These are phyloP conservation scores for Blastobotrys attinorum DNA, from an alignment of 805 yeast species.

Conservation along the genomic window DNA sequence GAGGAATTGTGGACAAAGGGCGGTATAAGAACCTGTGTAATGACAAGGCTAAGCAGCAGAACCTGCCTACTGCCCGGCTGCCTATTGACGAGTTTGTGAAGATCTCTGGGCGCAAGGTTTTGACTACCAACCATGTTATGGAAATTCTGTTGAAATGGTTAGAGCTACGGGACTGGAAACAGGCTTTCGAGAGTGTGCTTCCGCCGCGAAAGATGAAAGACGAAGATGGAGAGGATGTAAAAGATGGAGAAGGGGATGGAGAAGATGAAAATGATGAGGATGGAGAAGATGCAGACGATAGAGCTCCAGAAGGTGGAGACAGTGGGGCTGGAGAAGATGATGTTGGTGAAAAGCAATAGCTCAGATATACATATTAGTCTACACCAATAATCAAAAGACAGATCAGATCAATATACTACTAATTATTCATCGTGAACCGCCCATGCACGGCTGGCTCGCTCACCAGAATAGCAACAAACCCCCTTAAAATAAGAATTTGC, in stretches of 20 bases:
- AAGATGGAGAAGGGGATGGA: too few species aligned
- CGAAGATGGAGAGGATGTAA: constrained; percentile 13
- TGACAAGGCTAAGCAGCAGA: constrained; percentile 68
- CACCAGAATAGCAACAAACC: too few species aligned
- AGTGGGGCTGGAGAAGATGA: not conserved
- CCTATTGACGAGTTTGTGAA: constrained; percentile 84
- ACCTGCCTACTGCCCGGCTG: constrained; percentile 63
- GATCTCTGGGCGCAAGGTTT: constrained; percentile 76
- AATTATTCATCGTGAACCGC: not conserved
- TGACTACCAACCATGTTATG: constrained; percentile 93
- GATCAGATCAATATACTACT: not conserved
- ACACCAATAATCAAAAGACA: not conserved
- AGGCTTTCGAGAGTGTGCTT: constrained; percentile 76
- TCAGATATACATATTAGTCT: not conserved
- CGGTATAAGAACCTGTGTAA: constrained; percentile 75
- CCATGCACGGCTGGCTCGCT: too few species aligned
- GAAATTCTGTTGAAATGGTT: constrained; percentile 77
- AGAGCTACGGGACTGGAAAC: constrained; percentile 74
- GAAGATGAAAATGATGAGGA: constrained; percentile 11
- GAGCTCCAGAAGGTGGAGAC: not conserved
- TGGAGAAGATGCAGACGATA: not conserved
- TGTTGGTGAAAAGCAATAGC: not conserved
- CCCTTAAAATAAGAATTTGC: too few species aligned
- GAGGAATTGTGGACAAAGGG: constrained; percentile 95
- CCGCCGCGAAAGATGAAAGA: constrained; percentile 67